These are phyloP conservation scores for Xerocomus nothofagi DNA, from an alignment of 1,284 basidiomycete genomes.

Conservation along the genomic window DNA sequence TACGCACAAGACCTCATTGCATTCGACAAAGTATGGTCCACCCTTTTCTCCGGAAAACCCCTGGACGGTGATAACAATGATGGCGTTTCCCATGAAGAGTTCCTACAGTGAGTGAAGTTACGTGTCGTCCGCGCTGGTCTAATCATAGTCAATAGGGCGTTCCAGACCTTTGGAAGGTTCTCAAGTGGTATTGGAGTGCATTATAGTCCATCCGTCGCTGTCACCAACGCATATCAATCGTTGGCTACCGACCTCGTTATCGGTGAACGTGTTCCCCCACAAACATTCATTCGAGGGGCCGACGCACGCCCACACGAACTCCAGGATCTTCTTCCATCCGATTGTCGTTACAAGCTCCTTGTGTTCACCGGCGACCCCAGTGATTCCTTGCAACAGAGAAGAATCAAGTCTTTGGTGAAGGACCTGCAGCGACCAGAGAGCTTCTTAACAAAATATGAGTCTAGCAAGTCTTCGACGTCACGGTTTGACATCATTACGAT, in stretches of 20 bases:
- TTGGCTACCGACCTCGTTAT: constrained; percentile 49
- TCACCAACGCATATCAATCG: constrained; percentile 43
- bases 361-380: constrained; percentile 63
- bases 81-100: constrained; percentile 45
- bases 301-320: constrained; percentile 64
- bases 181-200: constrained; percentile 66
- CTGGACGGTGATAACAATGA: constrained; percentile 25
- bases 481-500: constrained; percentile 60
- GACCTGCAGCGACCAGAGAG: constrained; percentile 40
- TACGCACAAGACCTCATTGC: constrained; percentile 52
- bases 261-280: constrained; percentile 65
- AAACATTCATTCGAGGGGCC: constrained; percentile 59
- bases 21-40: constrained; percentile 50
- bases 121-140: constrained; percentile 45
- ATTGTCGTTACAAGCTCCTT: constrained; percentile 73
- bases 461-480: constrained; percentile 15
- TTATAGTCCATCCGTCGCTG: constrained; percentile 54
- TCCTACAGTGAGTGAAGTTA: constrained; percentile 39
- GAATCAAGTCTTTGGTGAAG: constrained; percentile 45
- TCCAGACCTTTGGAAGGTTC: constrained; percentile 58
- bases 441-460: constrained; percentile 40
- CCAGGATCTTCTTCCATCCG: constrained; percentile 67
- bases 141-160: constrained; percentile 44
- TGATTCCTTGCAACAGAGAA: constrained; percentile 40
- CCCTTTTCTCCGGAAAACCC: constrained; percentile 50